These are phyloP conservation scores for Rhizopogon salebrosus DNA, from an alignment of 768 basidiomycete species.

Conservation along the genomic window DNA sequence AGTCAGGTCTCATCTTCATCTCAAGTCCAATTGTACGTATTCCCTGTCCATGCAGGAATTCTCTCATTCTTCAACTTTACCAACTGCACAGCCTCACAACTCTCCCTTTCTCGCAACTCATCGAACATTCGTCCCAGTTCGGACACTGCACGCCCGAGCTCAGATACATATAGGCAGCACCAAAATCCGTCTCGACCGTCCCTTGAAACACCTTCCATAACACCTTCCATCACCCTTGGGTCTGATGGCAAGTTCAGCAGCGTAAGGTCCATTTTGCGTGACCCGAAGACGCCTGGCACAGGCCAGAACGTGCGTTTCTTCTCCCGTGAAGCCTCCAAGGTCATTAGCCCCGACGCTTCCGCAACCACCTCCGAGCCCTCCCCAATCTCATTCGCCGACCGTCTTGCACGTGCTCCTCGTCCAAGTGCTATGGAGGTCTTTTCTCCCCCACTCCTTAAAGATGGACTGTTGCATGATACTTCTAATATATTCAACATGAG, in stretches of 20 bases:
- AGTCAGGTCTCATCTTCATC: slow-evolving; percentile 38
- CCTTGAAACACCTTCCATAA: slow-evolving; percentile 23
- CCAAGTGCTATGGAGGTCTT: slow-evolving; percentile 50
- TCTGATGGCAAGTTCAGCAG: slow-evolving; percentile 36
- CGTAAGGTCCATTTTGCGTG: slow-evolving; percentile 67
- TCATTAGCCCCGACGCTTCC: slow-evolving; percentile 62
- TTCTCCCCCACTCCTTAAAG: slow-evolving; percentile 20
- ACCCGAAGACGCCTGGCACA: slow-evolving; percentile 66
- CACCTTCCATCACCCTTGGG: slow-evolving; percentile 26
- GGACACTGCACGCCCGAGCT: slow-evolving; percentile 27
- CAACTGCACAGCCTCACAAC: slow-evolving; percentile 21
- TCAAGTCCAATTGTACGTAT: slow-evolving; percentile 35
- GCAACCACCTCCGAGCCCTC: slow-evolving; percentile 31
- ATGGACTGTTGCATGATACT: slow-evolving; percentile 30
- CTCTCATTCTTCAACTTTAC: not conserved
- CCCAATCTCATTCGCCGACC: slow-evolving; percentile 21
- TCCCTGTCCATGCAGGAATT: not conserved
- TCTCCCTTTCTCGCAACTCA: slow-evolving; percentile 18
- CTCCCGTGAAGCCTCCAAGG: slow-evolving; percentile 60
- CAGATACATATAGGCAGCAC: slow-evolving; percentile 34
- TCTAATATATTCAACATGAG: slow-evolving; percentile 58
- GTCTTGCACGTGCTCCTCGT: slow-evolving; percentile 22
- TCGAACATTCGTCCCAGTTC: slow-evolving; percentile 18
- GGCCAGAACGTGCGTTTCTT: slow-evolving; percentile 81
- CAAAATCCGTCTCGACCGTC: slow-evolving; percentile 10